Base-by-base conservation (phyloP, 1,139 yeast genomes). In the Suhomyces bokatorum region DNA sequence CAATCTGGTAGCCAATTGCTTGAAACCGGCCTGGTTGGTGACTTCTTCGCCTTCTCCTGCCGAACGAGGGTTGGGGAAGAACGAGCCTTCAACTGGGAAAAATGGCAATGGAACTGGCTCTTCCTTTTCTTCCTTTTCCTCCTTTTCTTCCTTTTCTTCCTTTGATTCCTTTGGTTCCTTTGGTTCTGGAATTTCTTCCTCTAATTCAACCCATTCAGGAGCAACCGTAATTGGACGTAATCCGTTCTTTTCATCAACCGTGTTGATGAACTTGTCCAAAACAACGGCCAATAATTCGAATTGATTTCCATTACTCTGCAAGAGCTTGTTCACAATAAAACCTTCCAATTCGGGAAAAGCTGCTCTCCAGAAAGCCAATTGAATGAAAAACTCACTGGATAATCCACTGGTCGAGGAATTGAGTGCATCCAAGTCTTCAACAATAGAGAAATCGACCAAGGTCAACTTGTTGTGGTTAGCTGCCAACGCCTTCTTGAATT, bases 211-310 rank as follows among this genome's bases (percentile, higher is more conserved):
- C 81, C 81, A 76, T 47, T 70, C 76, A 1, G 80, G 70, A 28
- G 62, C 67, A 29, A 75, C 70, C n/a, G 59, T 56, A 38, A 80
- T 62, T 30, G 70, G 69, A 48, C 75, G 75, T 48, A 81, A 67
- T 28, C 78, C 82, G 11, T 65, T 50, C 55, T 69, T 67, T 37
- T 75, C 78, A 44, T 77, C 72, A 20, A 78, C 78, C 49, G 72
- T 73, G 44, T 73, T 75, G 51, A 85, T 77, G 43, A 88, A 80
- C 53, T 81, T 82, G 50, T 87, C 86, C 56, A 88, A 79, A 37
- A 89, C 95, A 14, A 91, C 85, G 24, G 91, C 95, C 54, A 88
- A 78, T 48, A 88, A 75, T 67, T 88, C 97, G 50, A 88, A 86
- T 48, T 84, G 89, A 47, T 85, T 80, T 44, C 96, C 95, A 52